phyloP scores from a whole-genome alignment of 352 stramenopile species.

The Aphanomyces astaci region DNA sequence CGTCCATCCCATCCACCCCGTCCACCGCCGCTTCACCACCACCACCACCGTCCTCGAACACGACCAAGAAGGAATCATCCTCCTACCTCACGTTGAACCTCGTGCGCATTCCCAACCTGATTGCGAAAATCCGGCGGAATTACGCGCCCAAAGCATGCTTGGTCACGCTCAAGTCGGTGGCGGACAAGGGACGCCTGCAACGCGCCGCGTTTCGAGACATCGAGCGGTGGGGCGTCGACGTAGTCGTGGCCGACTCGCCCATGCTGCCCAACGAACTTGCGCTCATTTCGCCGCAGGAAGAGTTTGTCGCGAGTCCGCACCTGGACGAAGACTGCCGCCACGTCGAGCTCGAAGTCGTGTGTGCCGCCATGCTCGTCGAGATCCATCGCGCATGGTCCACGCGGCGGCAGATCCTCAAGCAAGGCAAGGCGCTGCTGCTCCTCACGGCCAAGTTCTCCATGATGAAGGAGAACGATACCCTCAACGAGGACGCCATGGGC shows the following conservation, averaged over 20 bases:
- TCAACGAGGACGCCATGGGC: constrained; percentile 76
- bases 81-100: constrained; percentile 52
- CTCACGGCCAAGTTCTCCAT: constrained; percentile 83
- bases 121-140: constrained; percentile 69
- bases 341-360: constrained; percentile 76
- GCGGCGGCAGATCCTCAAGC: constrained; percentile 66
- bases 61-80: constrained; percentile 35
- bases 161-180: constrained; percentile 70
- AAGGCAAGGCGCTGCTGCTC: constrained; percentile 66
- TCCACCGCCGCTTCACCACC: not conserved
- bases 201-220: constrained; percentile 57
- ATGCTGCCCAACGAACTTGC: constrained; percentile 54
- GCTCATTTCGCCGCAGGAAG: constrained; percentile 72
- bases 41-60: not conserved
- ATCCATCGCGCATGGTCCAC: constrained; percentile 69
- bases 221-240: constrained; percentile 74
- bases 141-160: constrained; percentile 77
- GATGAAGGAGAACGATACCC: constrained; percentile 78
- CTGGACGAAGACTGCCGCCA: constrained; percentile 28
- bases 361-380: constrained; percentile 58
- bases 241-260: constrained; percentile 48
- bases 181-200: constrained; percentile 39
- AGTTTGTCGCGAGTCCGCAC: constrained; percentile 63
- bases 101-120: constrained; percentile 67
- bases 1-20: no score